Percentiles rank a stretch among this genome's conserved stretches.
phyloP scores from a whole-genome alignment of 169 alveolate species.

The Babesia bigemina region DNA sequence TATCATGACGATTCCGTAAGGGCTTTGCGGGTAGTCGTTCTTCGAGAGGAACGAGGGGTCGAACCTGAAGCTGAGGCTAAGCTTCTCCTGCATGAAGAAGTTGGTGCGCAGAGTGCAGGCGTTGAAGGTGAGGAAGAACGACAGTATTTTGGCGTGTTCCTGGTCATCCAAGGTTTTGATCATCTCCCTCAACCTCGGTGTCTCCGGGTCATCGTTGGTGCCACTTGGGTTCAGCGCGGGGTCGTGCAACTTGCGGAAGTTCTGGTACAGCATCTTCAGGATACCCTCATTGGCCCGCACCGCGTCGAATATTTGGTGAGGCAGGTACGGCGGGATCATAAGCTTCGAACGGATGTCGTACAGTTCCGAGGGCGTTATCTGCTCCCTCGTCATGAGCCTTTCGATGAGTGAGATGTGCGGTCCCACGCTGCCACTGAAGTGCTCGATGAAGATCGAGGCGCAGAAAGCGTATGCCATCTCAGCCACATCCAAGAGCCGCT shows the following conservation, averaged over 20 bases:
- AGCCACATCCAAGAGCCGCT: conserved; percentile 47
- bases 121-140: conserved; percentile 73
- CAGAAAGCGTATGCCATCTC: conserved; percentile 70
- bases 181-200: conserved; percentile 12
- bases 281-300: conserved; percentile 53
- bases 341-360: conserved; percentile 75
- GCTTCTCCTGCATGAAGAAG: conserved; percentile 72
- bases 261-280: conserved; percentile 52
- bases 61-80: conserved; percentile 73
- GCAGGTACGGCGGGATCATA: conserved; percentile 72
- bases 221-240: conserved; percentile 30
- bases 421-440: conserved; percentile 77
- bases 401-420: conserved; percentile 70
- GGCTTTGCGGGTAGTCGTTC: conserved; percentile 72
- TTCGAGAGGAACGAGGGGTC: conserved; percentile 69
- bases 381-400: conserved; percentile 47
- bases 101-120: conserved; percentile 72
- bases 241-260: conserved; percentile 57
- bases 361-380: conserved; percentile 66
- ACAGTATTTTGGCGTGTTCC: conserved; percentile 71
- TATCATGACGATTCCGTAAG: conserved; percentile 75
- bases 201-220: conserved; percentile 23
- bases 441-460: conserved; percentile 66
- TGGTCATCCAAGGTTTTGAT: conserved; percentile 73
- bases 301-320: conserved; percentile 54